A percentile compares a stretch with the other conserved stretches of the same genome.
phyloP scores from a whole-genome alignment of 2,329 filamentous ascomycete genomes.

The Bipolaris oryzae region DNA sequence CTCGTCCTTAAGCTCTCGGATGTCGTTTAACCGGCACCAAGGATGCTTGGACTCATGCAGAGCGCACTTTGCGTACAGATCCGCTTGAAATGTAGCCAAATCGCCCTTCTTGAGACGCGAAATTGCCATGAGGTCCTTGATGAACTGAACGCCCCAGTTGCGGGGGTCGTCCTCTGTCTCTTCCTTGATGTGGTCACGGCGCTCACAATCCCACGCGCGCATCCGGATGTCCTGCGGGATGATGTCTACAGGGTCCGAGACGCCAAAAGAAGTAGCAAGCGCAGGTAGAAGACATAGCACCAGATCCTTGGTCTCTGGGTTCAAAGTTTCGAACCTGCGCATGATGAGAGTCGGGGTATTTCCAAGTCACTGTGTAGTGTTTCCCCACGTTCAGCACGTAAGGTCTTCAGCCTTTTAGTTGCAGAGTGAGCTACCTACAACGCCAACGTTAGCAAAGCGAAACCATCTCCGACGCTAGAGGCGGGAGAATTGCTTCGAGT shows the following conservation, averaged over 20 bases:
- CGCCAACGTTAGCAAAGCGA: neutral
- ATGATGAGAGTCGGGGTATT: slow-evolving; percentile 19
- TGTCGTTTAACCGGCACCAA: slow-evolving; percentile 39
- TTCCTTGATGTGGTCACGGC: slow-evolving; percentile 43
- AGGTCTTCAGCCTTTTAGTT: neutral
- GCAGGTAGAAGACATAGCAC: slow-evolving; percentile 41
- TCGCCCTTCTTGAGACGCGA: slow-evolving; percentile 36
- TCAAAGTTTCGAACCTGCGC: slow-evolving; percentile 43
- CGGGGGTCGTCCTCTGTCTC: slow-evolving; percentile 43
- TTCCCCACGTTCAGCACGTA: neutral
- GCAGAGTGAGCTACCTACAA: neutral
- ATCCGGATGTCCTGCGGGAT: slow-evolving; percentile 47
- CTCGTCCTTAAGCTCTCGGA: slow-evolving; percentile 39
- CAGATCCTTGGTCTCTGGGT: slow-evolving; percentile 39
- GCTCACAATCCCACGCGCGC: slow-evolving; percentile 45
- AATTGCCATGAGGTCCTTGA: slow-evolving; percentile 42
- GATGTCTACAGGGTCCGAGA: slow-evolving; percentile 32
- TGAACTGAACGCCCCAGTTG: slow-evolving; percentile 48
- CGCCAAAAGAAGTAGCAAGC: slow-evolving; percentile 33
- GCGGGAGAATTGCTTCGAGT: neutral
- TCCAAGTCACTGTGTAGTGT: neutral
- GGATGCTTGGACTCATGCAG: slow-evolving; percentile 38
- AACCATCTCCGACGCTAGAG: neutral
- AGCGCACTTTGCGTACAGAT: slow-evolving; percentile 33
- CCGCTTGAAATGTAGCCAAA: slow-evolving; percentile 33